Conservation (phyloP, 2,329 filamentous ascomycete species). For the Zymoseptoria crescenta region DNA sequence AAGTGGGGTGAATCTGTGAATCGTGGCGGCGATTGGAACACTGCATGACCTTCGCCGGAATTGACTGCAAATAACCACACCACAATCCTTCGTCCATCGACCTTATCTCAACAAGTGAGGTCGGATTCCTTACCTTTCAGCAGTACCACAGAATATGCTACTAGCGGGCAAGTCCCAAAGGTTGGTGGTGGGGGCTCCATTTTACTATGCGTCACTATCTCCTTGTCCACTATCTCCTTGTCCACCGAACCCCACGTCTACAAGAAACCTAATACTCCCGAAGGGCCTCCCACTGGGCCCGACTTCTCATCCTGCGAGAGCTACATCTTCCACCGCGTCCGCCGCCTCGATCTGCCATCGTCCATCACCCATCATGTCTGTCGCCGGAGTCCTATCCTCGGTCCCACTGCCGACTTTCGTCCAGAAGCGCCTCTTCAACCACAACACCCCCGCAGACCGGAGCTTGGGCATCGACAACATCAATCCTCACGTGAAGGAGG, state of each 20-base stretch:
- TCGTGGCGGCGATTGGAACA: neutral
- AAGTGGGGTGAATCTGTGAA: neutral
- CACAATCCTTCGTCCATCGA: neutral
- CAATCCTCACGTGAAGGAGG: slow-evolving; percentile 78
- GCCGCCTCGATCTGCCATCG: neutral
- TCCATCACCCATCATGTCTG: neutral
- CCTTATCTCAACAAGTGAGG: neutral
- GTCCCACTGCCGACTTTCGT: slow-evolving; percentile 19
- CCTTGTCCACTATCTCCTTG: neutral
- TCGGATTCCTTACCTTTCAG: neutral
- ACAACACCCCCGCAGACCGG: slow-evolving; percentile 8
- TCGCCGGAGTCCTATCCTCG: slow-evolving; percentile 12
- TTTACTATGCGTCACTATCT: neutral
- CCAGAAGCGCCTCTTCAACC: slow-evolving; percentile 16
- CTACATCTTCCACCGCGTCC: neutral
- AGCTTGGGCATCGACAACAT: slow-evolving; percentile 72
- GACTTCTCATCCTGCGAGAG: neutral
- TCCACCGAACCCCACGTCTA: neutral
- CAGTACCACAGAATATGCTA: neutral
- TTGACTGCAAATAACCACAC: neutral
- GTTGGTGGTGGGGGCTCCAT: neutral
- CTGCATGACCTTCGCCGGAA: neutral
- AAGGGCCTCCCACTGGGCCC: neutral
- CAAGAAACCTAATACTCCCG: neutral
- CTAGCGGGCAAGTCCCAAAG: neutral